Percentiles rank a stretch among this genome's conserved stretches.
These are phyloP conservation scores for Coprinopsis strossmayeri DNA, from an alignment of 768 basidiomycete genomes.

Conservation along the genomic window DNA sequence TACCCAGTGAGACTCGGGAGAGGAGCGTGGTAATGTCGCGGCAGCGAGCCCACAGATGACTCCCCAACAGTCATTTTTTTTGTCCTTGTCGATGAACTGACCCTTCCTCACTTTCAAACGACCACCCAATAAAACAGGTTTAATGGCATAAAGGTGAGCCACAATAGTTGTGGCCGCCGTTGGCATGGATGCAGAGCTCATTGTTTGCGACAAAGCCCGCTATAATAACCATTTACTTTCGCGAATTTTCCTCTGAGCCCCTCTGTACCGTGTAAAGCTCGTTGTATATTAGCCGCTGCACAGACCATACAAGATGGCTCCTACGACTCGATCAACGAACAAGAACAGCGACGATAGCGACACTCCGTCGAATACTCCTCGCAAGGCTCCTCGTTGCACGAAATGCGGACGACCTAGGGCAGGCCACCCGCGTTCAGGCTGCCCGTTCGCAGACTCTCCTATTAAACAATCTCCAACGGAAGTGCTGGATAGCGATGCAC, in stretches of 20 bases:
- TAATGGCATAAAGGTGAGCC: not conserved
- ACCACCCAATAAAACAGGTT: not conserved
- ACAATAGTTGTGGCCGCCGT: not conserved
- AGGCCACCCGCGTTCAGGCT: slow-evolving; percentile 61
- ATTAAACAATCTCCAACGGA: slow-evolving; percentile 3
- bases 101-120: not conserved
- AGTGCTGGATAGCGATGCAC: not conserved
- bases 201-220: too few species aligned
- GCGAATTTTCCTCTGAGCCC: too few species aligned
- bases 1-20: too few species aligned
- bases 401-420: slow-evolving; percentile 48
- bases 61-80: too few species aligned
- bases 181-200: slow-evolving; percentile 9
- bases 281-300: not conserved
- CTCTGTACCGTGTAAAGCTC: too few species aligned
- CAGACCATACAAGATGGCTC: not conserved
- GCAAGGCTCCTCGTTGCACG: slow-evolving; percentile 47
- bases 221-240: slow-evolving; percentile 1
- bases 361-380: slow-evolving; percentile 29
- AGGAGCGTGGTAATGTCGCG: too few species aligned
- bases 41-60: too few species aligned
- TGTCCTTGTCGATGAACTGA: too few species aligned
- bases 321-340: slow-evolving; percentile 2
- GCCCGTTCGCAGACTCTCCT: slow-evolving; percentile 37
- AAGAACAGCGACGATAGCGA: not conserved